Percentiles rank a stretch among this genome's conserved stretches.
These are phyloP conservation scores for Seiridium cupressi DNA, from an alignment of 2,329 filamentous ascomycete species.

Conservation along the genomic window DNA sequence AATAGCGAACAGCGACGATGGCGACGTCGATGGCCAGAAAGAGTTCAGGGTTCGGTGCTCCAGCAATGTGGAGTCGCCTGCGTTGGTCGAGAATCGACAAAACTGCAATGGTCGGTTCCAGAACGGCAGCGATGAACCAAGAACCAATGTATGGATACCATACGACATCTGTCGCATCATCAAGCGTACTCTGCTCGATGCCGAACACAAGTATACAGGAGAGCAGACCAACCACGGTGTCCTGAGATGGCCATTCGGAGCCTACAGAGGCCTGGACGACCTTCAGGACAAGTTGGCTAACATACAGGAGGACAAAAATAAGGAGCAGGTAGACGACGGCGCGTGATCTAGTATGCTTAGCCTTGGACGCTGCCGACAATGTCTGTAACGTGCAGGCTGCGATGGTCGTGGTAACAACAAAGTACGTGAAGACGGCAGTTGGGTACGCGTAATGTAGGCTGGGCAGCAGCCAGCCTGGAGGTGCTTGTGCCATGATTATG, in stretches of 20 bases:
- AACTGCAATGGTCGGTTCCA: slow-evolving; percentile 49
- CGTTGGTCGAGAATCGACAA: slow-evolving; percentile 29
- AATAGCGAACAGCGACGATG: slow-evolving; percentile 29
- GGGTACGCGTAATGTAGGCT: slow-evolving; percentile 60
- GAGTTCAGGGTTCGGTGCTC: slow-evolving; percentile 6
- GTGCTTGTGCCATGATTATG: not conserved
- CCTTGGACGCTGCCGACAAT: slow-evolving; percentile 29
- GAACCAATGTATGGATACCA: slow-evolving; percentile 65
- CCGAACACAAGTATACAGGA: slow-evolving; percentile 65
- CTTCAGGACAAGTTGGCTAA: slow-evolving; percentile 43
- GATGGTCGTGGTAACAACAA: slow-evolving; percentile 47
- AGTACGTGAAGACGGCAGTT: slow-evolving; percentile 55
- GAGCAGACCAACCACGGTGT: slow-evolving; percentile 55
- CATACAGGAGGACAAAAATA: slow-evolving; percentile 43
- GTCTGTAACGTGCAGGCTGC: slow-evolving; percentile 54
- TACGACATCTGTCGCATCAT: slow-evolving; percentile 46
- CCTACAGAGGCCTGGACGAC: slow-evolving; percentile 31
- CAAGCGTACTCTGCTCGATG: slow-evolving; percentile 54
- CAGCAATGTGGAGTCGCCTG: slow-evolving; percentile 2
- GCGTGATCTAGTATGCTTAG: slow-evolving; percentile 37
- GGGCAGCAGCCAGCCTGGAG: slow-evolving; percentile 28
- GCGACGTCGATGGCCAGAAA: slow-evolving; percentile 27
- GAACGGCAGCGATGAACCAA: slow-evolving; percentile 56
- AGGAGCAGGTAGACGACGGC: slow-evolving; percentile 43
- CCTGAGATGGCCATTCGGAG: slow-evolving; percentile 39